These are phyloP conservation scores for Fimicolochytrium jonesii DNA, from an alignment of 192 early-diverging fungal genomes.

Conservation along the genomic window DNA sequence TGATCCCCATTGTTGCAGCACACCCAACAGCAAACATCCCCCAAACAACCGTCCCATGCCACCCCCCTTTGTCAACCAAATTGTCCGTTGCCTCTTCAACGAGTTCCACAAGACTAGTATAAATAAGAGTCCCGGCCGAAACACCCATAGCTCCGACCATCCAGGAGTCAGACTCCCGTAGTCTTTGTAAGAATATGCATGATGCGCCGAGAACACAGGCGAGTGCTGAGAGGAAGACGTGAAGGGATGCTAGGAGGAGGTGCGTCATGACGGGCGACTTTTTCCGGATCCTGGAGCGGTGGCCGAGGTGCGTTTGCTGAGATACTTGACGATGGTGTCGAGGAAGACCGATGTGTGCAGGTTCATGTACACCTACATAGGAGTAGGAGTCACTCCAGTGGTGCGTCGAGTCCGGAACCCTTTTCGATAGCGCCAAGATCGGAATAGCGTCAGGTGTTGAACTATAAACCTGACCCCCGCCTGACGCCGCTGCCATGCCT, in stretches of 20 bases:
- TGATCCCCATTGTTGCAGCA: not conserved
- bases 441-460: no score
- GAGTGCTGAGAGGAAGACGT: slow-evolving; percentile 2
- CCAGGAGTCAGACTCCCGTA: not conserved
- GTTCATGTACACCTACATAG: no score
- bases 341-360: no score
- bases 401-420: no score
- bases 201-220: slow-evolving; percentile 13
- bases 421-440: no score
- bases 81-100: slow-evolving; percentile 8
- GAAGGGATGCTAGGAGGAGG: not conserved
- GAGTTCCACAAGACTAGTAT: slow-evolving; percentile 10
- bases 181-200: not conserved
- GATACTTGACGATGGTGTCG: no score
- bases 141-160: slow-evolving; percentile 6
- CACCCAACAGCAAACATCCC: not conserved
- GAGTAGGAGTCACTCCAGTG: no score
- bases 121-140: slow-evolving; percentile 5
- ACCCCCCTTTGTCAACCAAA: not conserved
- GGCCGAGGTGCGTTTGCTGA: no score
- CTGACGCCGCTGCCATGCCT: no score
- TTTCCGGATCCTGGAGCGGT: no score
- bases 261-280: no score
- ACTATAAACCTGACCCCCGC: no score
- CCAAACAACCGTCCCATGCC: not conserved